A percentile compares a stretch with the other conserved stretches of the same genome.
These are phyloP conservation scores for Aureobasidium sp. DNA, from an alignment of 2,329 filamentous ascomycete species.

Conservation along the genomic window DNA sequence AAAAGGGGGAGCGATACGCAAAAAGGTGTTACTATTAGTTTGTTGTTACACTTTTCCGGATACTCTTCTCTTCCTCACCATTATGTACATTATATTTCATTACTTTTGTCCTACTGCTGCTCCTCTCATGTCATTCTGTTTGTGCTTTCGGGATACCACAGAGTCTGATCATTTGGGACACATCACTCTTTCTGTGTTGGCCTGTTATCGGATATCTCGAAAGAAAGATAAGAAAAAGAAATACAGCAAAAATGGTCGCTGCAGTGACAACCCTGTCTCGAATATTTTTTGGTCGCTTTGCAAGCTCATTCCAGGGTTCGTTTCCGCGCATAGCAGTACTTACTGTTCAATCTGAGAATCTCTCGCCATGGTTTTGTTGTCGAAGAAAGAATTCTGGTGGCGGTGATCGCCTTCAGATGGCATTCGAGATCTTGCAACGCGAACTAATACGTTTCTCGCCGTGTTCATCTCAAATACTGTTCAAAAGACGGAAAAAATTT, in stretches of 20 bases:
- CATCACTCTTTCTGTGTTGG: too few species aligned
- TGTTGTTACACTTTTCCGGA: neutral
- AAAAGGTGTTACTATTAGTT: conserved; percentile 5
- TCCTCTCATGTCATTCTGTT: neutral
- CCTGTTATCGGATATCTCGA: neutral
- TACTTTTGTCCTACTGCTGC: neutral
- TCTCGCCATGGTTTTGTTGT: neutral
- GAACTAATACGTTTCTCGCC: neutral
- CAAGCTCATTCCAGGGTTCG: neutral
- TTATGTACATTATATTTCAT: conserved; percentile 7
- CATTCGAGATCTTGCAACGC: neutral
- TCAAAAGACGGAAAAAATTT: neutral
- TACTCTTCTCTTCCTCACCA: neutral
- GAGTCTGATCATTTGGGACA: neutral
- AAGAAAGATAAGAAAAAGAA: neutral
- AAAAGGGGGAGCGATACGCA: neutral
- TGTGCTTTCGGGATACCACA: neutral
- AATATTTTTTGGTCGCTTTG: neutral
- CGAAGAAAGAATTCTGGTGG: too few species aligned
- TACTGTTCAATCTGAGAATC: neutral
- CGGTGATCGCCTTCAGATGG: neutral
- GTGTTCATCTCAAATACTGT: neutral
- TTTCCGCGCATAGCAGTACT: too few species aligned
- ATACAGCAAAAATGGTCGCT: neutral
- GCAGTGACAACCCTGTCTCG: neutral